These are phyloP conservation scores for Blastomyces parvus DNA, from an alignment of 2,329 filamentous ascomycete species.

Conservation along the genomic window DNA sequence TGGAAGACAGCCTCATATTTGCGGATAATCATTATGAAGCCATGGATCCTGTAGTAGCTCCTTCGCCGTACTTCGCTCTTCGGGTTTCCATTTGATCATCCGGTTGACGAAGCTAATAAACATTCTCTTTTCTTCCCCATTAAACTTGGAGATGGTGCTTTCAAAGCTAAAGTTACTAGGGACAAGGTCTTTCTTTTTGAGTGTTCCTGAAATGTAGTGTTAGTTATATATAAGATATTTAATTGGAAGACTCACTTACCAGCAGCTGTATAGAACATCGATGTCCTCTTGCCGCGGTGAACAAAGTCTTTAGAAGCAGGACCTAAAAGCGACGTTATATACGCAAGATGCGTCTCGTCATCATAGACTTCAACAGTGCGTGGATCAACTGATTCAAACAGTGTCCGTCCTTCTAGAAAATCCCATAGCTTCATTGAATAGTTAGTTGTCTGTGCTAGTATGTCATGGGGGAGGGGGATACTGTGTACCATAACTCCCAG, in stretches of 20 bases:
- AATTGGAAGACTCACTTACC: too few species aligned
- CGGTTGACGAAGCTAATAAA: conserved; percentile 23
- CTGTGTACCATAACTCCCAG: conserved; percentile 31
- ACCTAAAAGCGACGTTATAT: conserved; percentile 22
- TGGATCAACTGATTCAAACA: conserved; percentile 21
- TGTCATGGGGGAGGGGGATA: too few species aligned
- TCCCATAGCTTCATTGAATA: too few species aligned
- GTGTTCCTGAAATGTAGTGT: too few species aligned
- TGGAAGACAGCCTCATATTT: too few species aligned
- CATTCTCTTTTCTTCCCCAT: conserved; percentile 22
- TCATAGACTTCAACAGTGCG: conserved; percentile 17
- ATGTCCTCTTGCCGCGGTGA: conserved; percentile 5
- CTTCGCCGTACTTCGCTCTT: conserved; percentile 26
- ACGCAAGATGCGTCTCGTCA: conserved; percentile 19
- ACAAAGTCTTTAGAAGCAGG: conserved; percentile 16
- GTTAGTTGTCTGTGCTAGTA: too few species aligned
- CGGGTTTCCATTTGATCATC: conserved; percentile 29
- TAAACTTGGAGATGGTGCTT: too few species aligned
- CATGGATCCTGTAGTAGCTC: conserved; percentile 25
- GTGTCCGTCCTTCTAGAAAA: conserved; percentile 22
- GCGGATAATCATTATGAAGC: too few species aligned
- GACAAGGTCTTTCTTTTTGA: too few species aligned
- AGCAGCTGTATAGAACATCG: conserved; percentile 11
- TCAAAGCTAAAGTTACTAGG: too few species aligned
- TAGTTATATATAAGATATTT: too few species aligned